phyloP scores from a whole-genome alignment of 148 eudicot genomes.

The Nepenthes gracilis region DNA sequence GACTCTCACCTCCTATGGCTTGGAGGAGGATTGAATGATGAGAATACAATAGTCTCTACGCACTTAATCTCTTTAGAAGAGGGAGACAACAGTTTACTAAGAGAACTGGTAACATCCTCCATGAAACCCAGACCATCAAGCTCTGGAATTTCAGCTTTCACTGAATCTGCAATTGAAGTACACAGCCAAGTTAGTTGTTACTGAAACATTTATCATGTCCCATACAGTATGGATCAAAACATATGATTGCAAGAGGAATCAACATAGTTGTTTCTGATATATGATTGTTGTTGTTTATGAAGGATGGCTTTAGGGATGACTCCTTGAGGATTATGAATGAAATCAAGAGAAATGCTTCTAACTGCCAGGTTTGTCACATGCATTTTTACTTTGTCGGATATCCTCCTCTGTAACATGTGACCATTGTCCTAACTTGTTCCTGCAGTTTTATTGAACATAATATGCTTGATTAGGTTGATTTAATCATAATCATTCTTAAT shows the following conservation, averaged over 20 bases:
- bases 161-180: slow-evolving; percentile 24
- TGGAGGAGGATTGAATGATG: slow-evolving; percentile 96
- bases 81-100: slow-evolving; percentile 48
- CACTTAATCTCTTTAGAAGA: slow-evolving; percentile 76
- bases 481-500: too few relatives aligned
- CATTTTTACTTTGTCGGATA: too few relatives aligned
- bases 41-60: slow-evolving; percentile 76
- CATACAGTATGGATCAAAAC: neutral
- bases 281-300: neutral
- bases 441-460: too few relatives aligned
- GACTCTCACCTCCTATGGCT: slow-evolving; percentile 75
- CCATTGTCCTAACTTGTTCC: too few relatives aligned
- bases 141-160: slow-evolving; percentile 55
- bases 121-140: slow-evolving; percentile 75
- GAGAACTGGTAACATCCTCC: slow-evolving; percentile 71
- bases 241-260: slow-evolving; percentile 6
- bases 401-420: too few relatives aligned
- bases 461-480: too few relatives aligned
- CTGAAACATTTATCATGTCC: neutral
- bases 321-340: slow-evolving; percentile 32
- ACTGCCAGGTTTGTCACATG: slow-evolving; percentile 13
- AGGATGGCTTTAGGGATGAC: slow-evolving; percentile 20
- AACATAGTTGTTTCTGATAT: slow-evolving; percentile 16
- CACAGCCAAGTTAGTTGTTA: neutral
- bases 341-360: slow-evolving; percentile 27